Base-by-base conservation (phyloP, 192 early-diverging fungal species). In the Jimgerdemannia lactiflua region DNA sequence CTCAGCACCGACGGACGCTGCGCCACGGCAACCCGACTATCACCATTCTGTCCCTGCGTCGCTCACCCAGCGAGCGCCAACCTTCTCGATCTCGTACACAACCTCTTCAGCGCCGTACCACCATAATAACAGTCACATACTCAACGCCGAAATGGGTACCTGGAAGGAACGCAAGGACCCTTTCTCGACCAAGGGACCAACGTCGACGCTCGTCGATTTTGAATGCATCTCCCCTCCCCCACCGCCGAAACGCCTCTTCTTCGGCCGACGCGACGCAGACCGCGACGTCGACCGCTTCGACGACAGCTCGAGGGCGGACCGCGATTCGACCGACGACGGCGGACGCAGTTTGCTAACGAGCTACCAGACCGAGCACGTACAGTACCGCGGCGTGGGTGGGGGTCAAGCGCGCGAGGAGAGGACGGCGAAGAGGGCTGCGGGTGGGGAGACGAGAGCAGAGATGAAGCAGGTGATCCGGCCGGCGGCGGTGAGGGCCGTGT, bases 111-210 rank as follows among this genome's bases (percentile, higher is more conserved):
- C 49, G 49, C 14, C 49, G 8, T 59, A 59, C 14, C 49, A 59
- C 14, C 49, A 59, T 59, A 14, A 6, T 14, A 6, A 59, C 49
- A 14, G 8, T 59, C 29, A 29, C 29, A 59, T 14, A 10, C 49
- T 14, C 49, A 14, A 2, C 64, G 72, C 63, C 40, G 54, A 39
- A 20, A 43, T 43, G 42, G 72, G 67, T 42, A 73, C 72, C 10
- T 73, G 72, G 72, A 73, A 73, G 42, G 72, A 73, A 43, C 72
- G 72, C 18, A 73, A 73, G 65, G 72, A 73, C 67, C 72, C 72
- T 0, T 73, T 73, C 64, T 41, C 72, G 43, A 73, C 72, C 59
- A 73, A 73, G 3, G 64, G 72, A 20, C 72, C 72, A 18, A 73
- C 72, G 11, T 73, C 72, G 10, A 73, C 72, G 40, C 72, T 73